Base-by-base conservation (phyloP, 441 rosid genomes). In the Pelargonium myrrhifolium region DNA sequence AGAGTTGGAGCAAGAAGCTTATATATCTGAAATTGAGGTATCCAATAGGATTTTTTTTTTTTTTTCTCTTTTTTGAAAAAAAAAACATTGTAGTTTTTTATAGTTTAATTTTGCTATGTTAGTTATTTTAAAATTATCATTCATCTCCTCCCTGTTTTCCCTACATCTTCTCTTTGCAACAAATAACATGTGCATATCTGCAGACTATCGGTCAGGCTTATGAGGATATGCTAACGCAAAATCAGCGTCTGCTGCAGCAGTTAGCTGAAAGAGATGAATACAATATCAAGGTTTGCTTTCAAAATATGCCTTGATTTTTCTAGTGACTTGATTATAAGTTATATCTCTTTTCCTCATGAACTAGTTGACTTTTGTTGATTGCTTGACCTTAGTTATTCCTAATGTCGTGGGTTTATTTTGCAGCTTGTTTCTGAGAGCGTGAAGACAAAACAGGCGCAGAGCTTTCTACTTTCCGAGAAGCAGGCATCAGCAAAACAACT, bases 361-460 rank as follows among this genome's bases (percentile, higher is more conserved):
- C 51, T 67, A 64, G 68, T 22, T 45, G 35, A 49, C 42, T 64
- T 62, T 64, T 65, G 43, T 17, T 75, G 40, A 35, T 21, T 51
- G 74, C 64, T 71, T 53, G 70, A 8, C 35, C 53, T 59, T 26
- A 49, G 39, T 65, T 28, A 55, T 64, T 67, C 24, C 55, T 75
- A 68, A 72, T 28, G 43, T 58, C 64, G 72, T 72, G 45, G 64
- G 55, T 64, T 65, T 66, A 43, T 47, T 43, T 65, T 31, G 83
- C 83, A 94, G 99, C 93, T 94, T 75, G 99, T 94, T 72, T 94
- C 99, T 24, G 99, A 94, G 81, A 94, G 98, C 53, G 97, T 92
- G 71, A 94, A 92, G 86, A 81, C 87, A 62, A 94, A 92, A 84
- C 88, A 92, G 73, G 87, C 86, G 31, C 88, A 88, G 53, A 83